Percentiles rank a stretch among this genome's conserved stretches.
These are phyloP conservation scores for Fusarium sp. DNA, from an alignment of 2,329 filamentous ascomycete genomes.

Conservation along the genomic window DNA sequence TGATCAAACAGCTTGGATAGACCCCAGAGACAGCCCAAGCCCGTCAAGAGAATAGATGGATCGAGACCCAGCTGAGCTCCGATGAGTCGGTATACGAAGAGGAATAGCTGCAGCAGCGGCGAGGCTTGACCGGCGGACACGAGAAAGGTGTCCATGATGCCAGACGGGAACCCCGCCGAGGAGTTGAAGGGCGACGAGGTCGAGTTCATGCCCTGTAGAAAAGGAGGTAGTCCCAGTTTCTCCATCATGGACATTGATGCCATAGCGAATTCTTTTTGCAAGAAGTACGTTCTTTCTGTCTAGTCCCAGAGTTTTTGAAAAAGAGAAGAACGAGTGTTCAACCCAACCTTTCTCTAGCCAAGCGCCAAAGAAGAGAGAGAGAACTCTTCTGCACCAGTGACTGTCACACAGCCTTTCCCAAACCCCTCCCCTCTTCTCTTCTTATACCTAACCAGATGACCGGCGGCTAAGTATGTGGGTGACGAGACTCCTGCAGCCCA, in stretches of 20 bases:
- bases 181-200: slow-evolving; percentile 38
- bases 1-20: slow-evolving; percentile 52
- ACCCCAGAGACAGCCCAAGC: slow-evolving; percentile 62
- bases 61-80: slow-evolving; percentile 61
- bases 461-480: neutral
- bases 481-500: neutral
- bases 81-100: slow-evolving; percentile 60
- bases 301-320: neutral
- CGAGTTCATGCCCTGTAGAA: slow-evolving; percentile 39
- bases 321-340: neutral
- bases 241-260: slow-evolving; percentile 44
- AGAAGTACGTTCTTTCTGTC: neutral
- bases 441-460: slow-evolving; percentile 13
- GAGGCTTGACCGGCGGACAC: slow-evolving; percentile 58
- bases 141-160: slow-evolving; percentile 59
- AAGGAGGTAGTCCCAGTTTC: slow-evolving; percentile 46
- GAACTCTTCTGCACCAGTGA: slow-evolving; percentile 26
- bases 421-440: slow-evolving; percentile 8
- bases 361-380: neutral
- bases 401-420: slow-evolving; percentile 23
- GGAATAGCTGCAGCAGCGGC: slow-evolving; percentile 55
- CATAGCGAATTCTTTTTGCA: slow-evolving; percentile 24
- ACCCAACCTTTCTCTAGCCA: neutral
- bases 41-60: slow-evolving; percentile 59
- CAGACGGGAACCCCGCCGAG: slow-evolving; percentile 41